These are phyloP conservation scores for Oldenlandia corymbosa DNA, from an alignment of 257 asterid species.

Conservation along the genomic window DNA sequence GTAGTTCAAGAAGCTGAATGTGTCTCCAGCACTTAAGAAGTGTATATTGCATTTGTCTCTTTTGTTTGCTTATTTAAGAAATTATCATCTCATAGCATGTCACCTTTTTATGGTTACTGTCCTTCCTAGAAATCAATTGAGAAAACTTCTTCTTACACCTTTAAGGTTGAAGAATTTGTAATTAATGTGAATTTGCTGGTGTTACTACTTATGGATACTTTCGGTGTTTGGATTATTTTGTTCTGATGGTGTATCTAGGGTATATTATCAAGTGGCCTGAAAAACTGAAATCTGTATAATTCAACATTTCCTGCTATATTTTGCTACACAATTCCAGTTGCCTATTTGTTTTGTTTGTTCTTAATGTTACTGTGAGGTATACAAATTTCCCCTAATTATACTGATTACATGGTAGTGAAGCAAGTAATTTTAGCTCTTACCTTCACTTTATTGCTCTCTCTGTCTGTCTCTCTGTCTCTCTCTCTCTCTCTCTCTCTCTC, in stretches of 20 bases:
- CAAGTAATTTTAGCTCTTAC: background rate
- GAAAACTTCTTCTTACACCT: background rate
- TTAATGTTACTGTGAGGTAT: background rate
- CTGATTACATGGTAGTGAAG: background rate
- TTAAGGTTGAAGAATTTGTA: background rate
- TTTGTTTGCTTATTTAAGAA: background rate
- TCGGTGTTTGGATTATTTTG: background rate
- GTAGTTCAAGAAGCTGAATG: background rate
- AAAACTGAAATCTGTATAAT: background rate
- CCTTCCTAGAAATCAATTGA: background rate
- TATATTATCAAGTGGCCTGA: background rate
- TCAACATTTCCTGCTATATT: background rate
- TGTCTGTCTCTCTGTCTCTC: too few species aligned
- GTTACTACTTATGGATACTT: background rate
- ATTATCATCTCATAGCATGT: background rate
- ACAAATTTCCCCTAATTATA: background rate
- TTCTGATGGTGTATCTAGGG: background rate
- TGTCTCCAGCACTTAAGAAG: background rate
- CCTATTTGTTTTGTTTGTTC: background rate
- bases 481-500: too few species aligned
- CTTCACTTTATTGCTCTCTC: background rate
- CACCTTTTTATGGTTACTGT: background rate
- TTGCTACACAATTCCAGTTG: background rate
- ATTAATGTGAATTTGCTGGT: background rate
- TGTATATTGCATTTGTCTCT: too few species aligned